phyloP scores from a whole-genome alignment of 2,329 filamentous ascomycete species.

The Furcasterigmium furcatum region DNA sequence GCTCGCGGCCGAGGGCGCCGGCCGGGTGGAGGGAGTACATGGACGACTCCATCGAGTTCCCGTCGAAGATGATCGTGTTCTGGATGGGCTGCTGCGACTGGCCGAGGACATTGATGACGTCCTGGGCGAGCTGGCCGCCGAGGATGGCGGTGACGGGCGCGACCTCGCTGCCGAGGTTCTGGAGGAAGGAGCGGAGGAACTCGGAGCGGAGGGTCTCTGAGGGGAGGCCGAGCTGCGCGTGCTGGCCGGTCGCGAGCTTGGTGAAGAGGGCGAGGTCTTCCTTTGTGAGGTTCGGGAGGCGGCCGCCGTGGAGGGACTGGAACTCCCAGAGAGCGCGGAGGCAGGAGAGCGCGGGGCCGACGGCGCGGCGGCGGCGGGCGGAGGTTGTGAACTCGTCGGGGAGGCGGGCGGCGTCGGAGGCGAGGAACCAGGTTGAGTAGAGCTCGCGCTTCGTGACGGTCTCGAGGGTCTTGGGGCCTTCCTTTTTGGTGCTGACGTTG shows the following conservation, averaged over 20 bases:
- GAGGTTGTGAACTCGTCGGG: slow-evolving; percentile 62
- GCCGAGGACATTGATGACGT: slow-evolving; percentile 94
- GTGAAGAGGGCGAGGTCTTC: slow-evolving; percentile 76
- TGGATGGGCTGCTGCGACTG: slow-evolving; percentile 92
- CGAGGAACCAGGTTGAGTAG: slow-evolving; percentile 86
- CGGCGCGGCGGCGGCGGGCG: slow-evolving; percentile 66
- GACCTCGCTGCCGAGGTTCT: slow-evolving; percentile 81
- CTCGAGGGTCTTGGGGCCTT: slow-evolving; percentile 71
- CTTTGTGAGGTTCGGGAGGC: slow-evolving; percentile 51
- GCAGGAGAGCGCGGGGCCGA: slow-evolving; percentile 83
- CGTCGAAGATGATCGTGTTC: slow-evolving; percentile 91
- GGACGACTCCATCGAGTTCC: slow-evolving; percentile 71
- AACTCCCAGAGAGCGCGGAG: slow-evolving; percentile 91
- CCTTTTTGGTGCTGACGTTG: slow-evolving; percentile 66
- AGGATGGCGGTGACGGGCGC: slow-evolving; percentile 85
- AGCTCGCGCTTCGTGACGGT: slow-evolving; percentile 87
- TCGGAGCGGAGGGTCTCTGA: slow-evolving; percentile 64
- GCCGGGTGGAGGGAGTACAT: slow-evolving; percentile 81
- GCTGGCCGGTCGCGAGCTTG: slow-evolving; percentile 71
- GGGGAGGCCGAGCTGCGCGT: slow-evolving; percentile 70
- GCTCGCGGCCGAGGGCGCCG: slow-evolving; percentile 46
- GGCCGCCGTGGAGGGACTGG: slow-evolving; percentile 52
- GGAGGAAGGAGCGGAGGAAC: slow-evolving; percentile 79
- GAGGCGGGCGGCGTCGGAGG: slow-evolving; percentile 72
- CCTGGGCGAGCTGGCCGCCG: slow-evolving; percentile 87